A percentile compares a stretch with the other conserved stretches of the same genome.
phyloP scores from a whole-genome alignment of 345 rosid genomes.

The Isatis tinctoria region DNA sequence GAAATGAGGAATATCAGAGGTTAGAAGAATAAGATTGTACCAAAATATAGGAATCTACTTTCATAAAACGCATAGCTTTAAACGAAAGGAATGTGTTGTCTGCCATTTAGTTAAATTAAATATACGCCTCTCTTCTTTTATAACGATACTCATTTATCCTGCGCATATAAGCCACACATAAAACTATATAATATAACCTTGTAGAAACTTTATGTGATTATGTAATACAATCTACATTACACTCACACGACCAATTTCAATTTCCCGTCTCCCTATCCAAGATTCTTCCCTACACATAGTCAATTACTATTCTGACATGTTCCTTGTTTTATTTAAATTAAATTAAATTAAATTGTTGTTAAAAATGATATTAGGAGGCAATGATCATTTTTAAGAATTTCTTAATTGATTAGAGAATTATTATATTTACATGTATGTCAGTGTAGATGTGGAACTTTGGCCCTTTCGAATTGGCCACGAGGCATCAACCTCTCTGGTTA shows the following conservation, averaged over 20 bases:
- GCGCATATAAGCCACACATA: conserved; percentile 20
- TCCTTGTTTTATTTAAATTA: neutral
- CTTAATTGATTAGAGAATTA: neutral
- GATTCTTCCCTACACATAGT: conserved; percentile 21
- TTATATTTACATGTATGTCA: neutral
- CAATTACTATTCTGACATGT: neutral
- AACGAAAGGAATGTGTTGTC: conserved; percentile 34
- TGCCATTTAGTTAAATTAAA: conserved; percentile 30
- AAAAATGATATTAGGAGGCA: conserved; percentile 6
- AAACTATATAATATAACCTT: conserved; percentile 19
- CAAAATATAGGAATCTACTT: conserved; percentile 33
- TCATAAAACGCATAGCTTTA: conserved; percentile 28
- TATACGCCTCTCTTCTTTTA: conserved; percentile 4
- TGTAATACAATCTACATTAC: conserved; percentile 28
- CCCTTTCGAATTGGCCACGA: conserved; percentile 23
- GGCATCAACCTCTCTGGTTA: conserved; percentile 16
- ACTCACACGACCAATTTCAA: conserved; percentile 15
- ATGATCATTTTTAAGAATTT: neutral
- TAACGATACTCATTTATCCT: conserved; percentile 3
- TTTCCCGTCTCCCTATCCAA: conserved; percentile 15
- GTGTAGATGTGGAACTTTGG: conserved; percentile 15
- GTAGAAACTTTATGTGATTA: conserved; percentile 20
- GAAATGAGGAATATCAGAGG: conserved; percentile 22
- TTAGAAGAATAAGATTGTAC: conserved; percentile 25
- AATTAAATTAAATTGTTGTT: neutral